Base-by-base conservation (phyloP, 208 protist genomes). In the Spongospora subterranea region DNA sequence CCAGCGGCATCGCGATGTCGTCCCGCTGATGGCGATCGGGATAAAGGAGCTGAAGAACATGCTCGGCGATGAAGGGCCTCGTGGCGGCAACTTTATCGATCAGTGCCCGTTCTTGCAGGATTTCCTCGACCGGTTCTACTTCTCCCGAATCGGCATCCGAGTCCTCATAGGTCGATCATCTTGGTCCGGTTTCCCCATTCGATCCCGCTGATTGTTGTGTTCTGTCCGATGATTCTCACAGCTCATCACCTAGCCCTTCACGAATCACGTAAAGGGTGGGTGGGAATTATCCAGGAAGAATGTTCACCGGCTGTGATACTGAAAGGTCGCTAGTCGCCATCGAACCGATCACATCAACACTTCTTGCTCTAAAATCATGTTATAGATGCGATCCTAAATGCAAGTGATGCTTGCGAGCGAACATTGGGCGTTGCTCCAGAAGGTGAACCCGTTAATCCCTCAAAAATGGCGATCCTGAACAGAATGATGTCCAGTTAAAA, bases 101-200 rank as follows among this genome's bases (percentile, higher is more conserved):
- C 17, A 82, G 40, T 82, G 71, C n/a, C 71, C 71, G n/a, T 82
- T 45, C 35, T n/a, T 82, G 6, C 71, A 82, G 71, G 71, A 82
- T 82, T 82, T 82, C 71, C 71, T 82, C 6, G 71, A 82, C 35
- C 71, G 71, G n/a, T 82, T 82, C 71, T 82, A 82, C 71, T 82
- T 82, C 71, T 82, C 71, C 6, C 71, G 71, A 43, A 82, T 82
- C n/a, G 71, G 71, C n/a, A 82, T 82, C 71, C 71, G 71, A 82
- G n/a, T 82, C 71, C 71, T 82, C 13, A 82, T 82, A 40, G 71
- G 71, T 82, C 6, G n/a, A n/a, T n/a, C n/a, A n/a, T n/a, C n/a
- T n/a, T n/a, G n/a, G n/a, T n/a, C n/a, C n/a, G n/a, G n/a, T n/a
- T n/a, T n/a, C 17, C 6, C 17, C 71, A 82, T 40, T 82, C 6